Conservation (phyloP, 805 yeast genomes). For the Saccharomycopsis sp. region DNA sequence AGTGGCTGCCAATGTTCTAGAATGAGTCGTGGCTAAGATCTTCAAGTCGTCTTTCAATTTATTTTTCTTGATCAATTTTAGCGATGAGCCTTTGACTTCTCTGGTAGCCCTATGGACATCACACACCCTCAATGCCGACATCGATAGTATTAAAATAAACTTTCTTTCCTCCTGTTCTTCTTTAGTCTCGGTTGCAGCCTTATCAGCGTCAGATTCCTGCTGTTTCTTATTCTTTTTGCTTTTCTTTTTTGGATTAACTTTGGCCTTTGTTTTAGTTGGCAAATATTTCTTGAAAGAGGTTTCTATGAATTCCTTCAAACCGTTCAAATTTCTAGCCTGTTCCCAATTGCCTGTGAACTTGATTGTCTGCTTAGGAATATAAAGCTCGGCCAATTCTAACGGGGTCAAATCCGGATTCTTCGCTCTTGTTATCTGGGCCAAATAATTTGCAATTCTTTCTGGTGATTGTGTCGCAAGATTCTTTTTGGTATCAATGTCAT, state of each 20-base stretch:
- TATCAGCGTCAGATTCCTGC: slow-evolving; percentile 21
- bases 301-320: slow-evolving; percentile 48
- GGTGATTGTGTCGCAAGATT: slow-evolving; percentile 48
- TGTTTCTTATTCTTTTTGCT: slow-evolving; percentile 17
- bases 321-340: slow-evolving; percentile 46
- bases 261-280: slow-evolving; percentile 21
- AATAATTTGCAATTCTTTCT: slow-evolving; percentile 57
- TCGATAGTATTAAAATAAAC: slow-evolving; percentile 40
- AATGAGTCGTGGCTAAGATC: slow-evolving; percentile 33
- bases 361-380: slow-evolving; percentile 43
- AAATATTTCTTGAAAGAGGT: slow-evolving; percentile 40
- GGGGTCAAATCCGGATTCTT: slow-evolving; percentile 63
- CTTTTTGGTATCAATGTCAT: slow-evolving; percentile 53
- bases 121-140: slow-evolving; percentile 84
- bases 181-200: slow-evolving; percentile 31
- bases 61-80: slow-evolving; percentile 72
- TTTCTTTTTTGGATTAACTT: slow-evolving; percentile 20
- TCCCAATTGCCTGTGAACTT: slow-evolving; percentile 56
- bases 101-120: slow-evolving; percentile 66
- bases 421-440: slow-evolving; percentile 55
- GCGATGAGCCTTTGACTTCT: slow-evolving; percentile 43
- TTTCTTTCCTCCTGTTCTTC: slow-evolving; percentile 11
- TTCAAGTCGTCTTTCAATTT: slow-evolving; percentile 53
- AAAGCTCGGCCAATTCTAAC: slow-evolving; percentile 64
- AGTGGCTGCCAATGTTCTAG: slow-evolving; percentile 55